A percentile compares a stretch with the other conserved stretches of the same genome.
phyloP scores from a whole-genome alignment of 2,329 filamentous ascomycete genomes.

The Zasmidium citrigriseum region DNA sequence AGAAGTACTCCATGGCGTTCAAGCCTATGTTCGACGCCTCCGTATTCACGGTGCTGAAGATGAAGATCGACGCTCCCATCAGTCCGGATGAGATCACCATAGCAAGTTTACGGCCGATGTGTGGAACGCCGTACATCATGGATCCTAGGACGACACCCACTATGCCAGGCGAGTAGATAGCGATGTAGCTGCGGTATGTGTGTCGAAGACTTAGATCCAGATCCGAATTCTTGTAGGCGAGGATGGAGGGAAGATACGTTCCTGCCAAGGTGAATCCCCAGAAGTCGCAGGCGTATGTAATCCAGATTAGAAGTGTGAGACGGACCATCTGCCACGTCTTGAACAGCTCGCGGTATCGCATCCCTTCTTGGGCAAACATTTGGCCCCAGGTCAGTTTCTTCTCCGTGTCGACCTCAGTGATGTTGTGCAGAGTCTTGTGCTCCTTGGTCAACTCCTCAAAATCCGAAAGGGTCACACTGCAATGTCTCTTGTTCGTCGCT shows the following conservation, averaged over 20 bases:
- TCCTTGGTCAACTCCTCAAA: constrained; percentile 34
- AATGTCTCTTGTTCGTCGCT: constrained; percentile 42
- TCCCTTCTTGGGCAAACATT: background rate
- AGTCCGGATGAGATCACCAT: constrained; percentile 47
- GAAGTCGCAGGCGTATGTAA: constrained; percentile 55
- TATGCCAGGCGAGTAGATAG: constrained; percentile 56
- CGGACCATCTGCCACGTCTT: constrained; percentile 43
- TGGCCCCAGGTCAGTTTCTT: background rate
- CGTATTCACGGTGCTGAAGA: constrained; percentile 48
- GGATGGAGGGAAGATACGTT: constrained; percentile 52
- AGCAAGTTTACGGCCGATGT: constrained; percentile 48
- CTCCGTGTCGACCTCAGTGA: constrained; percentile 5
- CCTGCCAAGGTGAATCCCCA: constrained; percentile 53
- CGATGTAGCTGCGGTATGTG: constrained; percentile 57
- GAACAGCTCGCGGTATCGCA: constrained; percentile 48
- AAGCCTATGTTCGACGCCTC: constrained; percentile 52
- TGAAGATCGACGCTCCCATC: constrained; percentile 48
- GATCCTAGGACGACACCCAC: constrained; percentile 54
- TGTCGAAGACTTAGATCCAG: constrained; percentile 43
- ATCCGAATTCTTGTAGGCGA: constrained; percentile 53
- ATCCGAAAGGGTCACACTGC: constrained; percentile 37
- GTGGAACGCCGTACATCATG: constrained; percentile 50
- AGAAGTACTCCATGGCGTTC: constrained; percentile 55
- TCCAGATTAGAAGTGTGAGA: constrained; percentile 51
- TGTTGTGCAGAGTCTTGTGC: constrained; percentile 3